These are phyloP conservation scores for Penicillium pulvis DNA, from an alignment of 495 filamentous ascomycete species.

Conservation along the genomic window DNA sequence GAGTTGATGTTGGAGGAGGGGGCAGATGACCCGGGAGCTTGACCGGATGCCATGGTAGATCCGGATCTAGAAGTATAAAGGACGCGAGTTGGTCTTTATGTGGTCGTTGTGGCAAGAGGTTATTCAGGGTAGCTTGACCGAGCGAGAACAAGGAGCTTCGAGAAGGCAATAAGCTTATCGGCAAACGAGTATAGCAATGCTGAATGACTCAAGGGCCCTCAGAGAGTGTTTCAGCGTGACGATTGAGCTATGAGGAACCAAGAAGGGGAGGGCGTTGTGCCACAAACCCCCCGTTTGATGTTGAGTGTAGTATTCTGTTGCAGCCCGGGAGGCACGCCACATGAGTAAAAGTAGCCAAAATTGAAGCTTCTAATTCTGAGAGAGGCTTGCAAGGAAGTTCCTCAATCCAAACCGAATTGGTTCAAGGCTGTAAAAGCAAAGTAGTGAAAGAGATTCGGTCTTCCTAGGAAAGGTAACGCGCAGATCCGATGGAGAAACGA, in stretches of 20 bases:
- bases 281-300: background rate
- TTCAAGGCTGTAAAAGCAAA: background rate
- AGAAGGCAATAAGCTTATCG: background rate
- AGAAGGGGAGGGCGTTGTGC: background rate
- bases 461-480: background rate
- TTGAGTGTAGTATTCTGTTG: background rate
- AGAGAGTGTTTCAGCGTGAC: background rate
- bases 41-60: conserved; percentile 38
- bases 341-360: background rate
- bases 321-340: background rate
- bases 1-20: conserved; percentile 50
- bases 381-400: background rate
- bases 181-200: background rate
- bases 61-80: background rate
- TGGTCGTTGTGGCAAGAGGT: background rate
- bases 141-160: background rate
- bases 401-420: background rate
- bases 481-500: background rate
- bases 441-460: background rate
- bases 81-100: background rate
- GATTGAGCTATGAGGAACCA: background rate
- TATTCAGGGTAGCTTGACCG: background rate
- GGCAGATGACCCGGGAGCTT: conserved; percentile 41
- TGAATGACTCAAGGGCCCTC: background rate
- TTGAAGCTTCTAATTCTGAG: background rate